These are phyloP conservation scores for Paramecium biaurelia DNA, from an alignment of 73 alveolate species.

Conservation along the genomic window DNA sequence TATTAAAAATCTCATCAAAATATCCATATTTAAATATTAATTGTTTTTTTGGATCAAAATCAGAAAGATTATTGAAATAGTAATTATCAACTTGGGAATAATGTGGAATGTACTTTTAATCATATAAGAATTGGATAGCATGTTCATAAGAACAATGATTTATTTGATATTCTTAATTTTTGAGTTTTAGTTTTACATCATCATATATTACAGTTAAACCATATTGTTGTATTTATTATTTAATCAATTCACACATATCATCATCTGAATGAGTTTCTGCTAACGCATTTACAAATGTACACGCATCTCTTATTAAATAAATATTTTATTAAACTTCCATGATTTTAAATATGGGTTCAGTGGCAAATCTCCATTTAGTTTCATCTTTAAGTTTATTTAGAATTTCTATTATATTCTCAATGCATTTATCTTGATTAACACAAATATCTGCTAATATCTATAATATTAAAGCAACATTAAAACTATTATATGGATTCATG, in stretches of 20 bases:
- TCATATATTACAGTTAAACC: not conserved
- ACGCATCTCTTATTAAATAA: not conserved
- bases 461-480: not conserved
- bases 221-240: not conserved
- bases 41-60: conserved; percentile 18
- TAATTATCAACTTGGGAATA: not conserved
- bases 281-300: not conserved
- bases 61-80: not conserved
- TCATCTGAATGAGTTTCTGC: conserved; percentile 30
- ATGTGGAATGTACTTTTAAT: not conserved
- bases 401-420: not conserved
- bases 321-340: conserved; percentile 16
- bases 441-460: not conserved
- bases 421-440: not conserved
- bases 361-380: not conserved
- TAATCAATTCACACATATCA: not conserved
- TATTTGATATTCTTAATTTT: not conserved
- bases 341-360: conserved; percentile 27
- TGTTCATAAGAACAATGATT: not conserved
- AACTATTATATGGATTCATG: conserved; percentile 21
- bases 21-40: not conserved
- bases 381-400: not conserved
- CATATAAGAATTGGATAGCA: not conserved
- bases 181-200: not conserved
- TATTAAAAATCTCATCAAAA: not conserved